A percentile compares a stretch with the other conserved stretches of the same genome.
Evolutionary conservation across 2,329 filamentous ascomycete species (phyloP).

Genomic region (Laburnicola sp.): DNA sequence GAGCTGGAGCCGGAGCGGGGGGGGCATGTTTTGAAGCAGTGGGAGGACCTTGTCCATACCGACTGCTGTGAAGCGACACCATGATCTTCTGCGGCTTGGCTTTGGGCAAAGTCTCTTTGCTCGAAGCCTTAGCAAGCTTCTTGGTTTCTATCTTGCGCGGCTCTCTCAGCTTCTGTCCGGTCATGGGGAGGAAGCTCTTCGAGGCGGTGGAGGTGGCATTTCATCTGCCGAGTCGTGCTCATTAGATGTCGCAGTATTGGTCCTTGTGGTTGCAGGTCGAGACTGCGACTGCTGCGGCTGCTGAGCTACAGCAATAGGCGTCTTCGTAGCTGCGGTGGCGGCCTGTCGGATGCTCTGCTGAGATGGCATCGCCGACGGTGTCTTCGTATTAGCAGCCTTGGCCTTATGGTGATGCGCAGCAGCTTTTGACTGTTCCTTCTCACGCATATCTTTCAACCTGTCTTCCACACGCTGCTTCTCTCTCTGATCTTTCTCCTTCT

Average conservation of each 20-base stretch:
- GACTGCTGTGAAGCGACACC: conserved; percentile 66
- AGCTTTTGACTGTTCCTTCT: conserved; percentile 72
- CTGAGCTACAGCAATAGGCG: conserved; percentile 40
- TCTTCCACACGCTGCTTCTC: conserved; percentile 65
- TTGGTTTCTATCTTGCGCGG: conserved; percentile 40
- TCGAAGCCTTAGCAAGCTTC: conserved; percentile 60
- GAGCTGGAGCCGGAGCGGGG: conserved; percentile 60
- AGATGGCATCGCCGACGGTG: conserved; percentile 46
- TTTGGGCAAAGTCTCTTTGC: conserved; percentile 62
- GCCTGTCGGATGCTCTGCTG: conserved; percentile 37
- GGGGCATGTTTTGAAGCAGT: conserved; percentile 29
- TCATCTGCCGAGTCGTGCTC: conserved; percentile 52
- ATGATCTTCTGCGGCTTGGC: conserved; percentile 64
- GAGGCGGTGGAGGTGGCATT: conserved; percentile 66
- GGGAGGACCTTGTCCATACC: conserved; percentile 39
- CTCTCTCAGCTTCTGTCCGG: conserved; percentile 59
- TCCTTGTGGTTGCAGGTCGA: conserved; percentile 28
- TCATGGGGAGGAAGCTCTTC: conserved; percentile 54
- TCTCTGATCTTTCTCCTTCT: conserved; percentile 59
- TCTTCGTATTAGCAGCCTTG: conserved; percentile 53
- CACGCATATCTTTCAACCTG: conserved; percentile 68
- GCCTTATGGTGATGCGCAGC: conserved; percentile 48
- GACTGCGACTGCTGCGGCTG: conserved; percentile 38
- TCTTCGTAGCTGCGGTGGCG: conserved; percentile 51
- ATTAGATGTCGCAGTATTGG: conserved; percentile 38